Percentiles rank a stretch among this genome's conserved stretches.
These are phyloP conservation scores for Physcomitrium patens DNA, from an alignment of 225 moss, liverwort and hornwort genomes.

Conservation along the genomic window DNA sequence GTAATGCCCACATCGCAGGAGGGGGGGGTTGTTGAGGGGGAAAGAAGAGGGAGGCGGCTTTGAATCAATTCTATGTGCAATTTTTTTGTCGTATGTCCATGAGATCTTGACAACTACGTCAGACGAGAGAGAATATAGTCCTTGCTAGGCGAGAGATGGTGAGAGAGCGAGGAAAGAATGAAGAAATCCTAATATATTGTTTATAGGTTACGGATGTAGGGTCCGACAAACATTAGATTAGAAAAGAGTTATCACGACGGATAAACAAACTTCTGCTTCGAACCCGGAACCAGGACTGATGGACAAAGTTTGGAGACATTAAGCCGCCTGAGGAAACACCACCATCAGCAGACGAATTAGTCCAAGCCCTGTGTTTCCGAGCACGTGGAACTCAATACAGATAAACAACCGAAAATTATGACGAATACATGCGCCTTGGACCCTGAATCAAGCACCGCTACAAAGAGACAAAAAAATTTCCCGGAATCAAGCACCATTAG, in stretches of 20 bases:
- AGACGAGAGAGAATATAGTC: slow-evolving; percentile 2
- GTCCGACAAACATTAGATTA: background rate
- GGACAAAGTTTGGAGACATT: background rate
- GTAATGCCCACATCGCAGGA: background rate
- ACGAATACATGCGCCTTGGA: background rate
- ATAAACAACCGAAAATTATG: background rate
- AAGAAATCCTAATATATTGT: background rate
- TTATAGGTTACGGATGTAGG: background rate
- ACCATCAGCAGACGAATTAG: too few relatives aligned
- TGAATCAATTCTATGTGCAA: background rate
- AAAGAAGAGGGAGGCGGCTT: background rate
- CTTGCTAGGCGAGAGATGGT: background rate
- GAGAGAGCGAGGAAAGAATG: background rate
- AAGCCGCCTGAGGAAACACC: background rate
- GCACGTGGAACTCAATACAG: too few relatives aligned
- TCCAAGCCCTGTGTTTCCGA: too few relatives aligned
- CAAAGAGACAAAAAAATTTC: background rate
- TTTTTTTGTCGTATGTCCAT: background rate
- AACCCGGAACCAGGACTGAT: slow-evolving; percentile 26
- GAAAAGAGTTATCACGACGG: slow-evolving; percentile 21
- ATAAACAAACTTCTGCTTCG: slow-evolving; percentile 33
- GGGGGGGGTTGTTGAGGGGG: too few relatives aligned
- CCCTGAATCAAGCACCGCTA: background rate
- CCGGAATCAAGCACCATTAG: background rate
- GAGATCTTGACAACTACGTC: slow-evolving; percentile 4